Base-by-base conservation (phyloP, 805 yeast genomes). In the baker's yeast (Saccharomyces cerevisiae) region DNA sequence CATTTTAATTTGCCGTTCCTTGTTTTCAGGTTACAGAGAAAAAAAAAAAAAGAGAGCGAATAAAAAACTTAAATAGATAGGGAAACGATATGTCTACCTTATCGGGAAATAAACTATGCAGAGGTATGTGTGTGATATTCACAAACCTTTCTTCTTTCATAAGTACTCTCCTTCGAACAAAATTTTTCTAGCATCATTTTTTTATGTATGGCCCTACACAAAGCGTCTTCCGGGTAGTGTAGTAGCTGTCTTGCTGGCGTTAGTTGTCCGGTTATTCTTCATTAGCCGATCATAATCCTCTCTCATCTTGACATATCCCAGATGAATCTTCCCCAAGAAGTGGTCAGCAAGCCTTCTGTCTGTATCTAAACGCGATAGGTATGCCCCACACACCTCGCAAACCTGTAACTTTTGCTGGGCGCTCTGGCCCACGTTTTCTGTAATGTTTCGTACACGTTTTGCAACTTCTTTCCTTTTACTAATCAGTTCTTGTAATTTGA, bases 321-420 rank as follows among this genome's bases (percentile, higher is more conserved):
- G 66, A 72, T 91, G 97, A 55, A 88, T 81, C 62, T 89, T 89
- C 1, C 98, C 98, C 26, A 84, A 71, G 66, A 89, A 90, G 69
- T 91, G 97, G 61, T 88, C 96, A 1, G 92, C 96, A 58, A 91
- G 74, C 61, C 97, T 77, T 67, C 90, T 77, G 67, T 91, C 97
- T 55, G 86, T 88, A 68, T 91, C 98, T 53, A 90, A 72, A 57
- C 92, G 75, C 8, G 96, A 87, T 41, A 92, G 73, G 64, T 85
- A 89, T 0, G 96, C 96, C 0, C 96, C 96, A 71, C 98, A 91
- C 1, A 82, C 83, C 58, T 82, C 87, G 70, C 98, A 91, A 0
- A 89, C 96, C 68, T 90, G 97, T 48, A 91, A 74, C 67, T 89
- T 88, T 63, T 91, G 97, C 64, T 87, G 96, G 0, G 94, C 89